Conservation (phyloP, 2,329 filamentous ascomycete species). For the Aspergillus sp. region DNA sequence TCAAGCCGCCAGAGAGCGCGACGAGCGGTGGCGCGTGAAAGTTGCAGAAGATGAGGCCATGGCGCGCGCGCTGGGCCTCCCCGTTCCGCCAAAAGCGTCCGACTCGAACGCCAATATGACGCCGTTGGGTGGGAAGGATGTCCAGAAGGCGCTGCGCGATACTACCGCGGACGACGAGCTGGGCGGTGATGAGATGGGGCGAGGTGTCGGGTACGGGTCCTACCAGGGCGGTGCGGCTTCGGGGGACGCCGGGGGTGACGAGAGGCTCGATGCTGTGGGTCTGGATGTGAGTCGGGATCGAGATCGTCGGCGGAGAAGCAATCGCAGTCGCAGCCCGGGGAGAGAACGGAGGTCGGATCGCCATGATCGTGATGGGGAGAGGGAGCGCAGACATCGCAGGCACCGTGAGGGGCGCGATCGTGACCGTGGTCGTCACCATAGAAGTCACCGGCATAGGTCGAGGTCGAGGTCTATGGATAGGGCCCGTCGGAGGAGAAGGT, state of each 20-base stretch:
- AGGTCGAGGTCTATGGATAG: constrained; percentile 20
- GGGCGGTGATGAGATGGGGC: constrained; percentile 15
- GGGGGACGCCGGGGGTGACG: constrained; percentile 17
- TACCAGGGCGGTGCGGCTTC: constrained; percentile 21
- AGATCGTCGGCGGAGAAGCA: constrained; percentile 19
- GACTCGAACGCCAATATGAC: constrained; percentile 56
- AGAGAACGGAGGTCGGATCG: constrained; percentile 22
- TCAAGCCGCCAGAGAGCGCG: constrained; percentile 48
- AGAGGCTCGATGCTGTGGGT: constrained; percentile 18
- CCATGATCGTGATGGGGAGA: constrained; percentile 18
- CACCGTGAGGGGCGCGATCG: constrained; percentile 21
- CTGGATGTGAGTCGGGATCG: constrained; percentile 11
- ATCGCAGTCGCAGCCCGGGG: constrained; percentile 25
- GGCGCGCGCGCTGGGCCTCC: constrained; percentile 69
- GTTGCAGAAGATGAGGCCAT: constrained; percentile 91
- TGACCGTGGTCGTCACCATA: constrained; percentile 16
- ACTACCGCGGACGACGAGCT: constrained; percentile 21
- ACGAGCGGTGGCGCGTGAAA: constrained; percentile 72
- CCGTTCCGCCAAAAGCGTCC: constrained; percentile 49
- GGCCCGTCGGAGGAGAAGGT: constrained; percentile 15
- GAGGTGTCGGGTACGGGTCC: constrained; percentile 26
- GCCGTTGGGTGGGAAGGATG: constrained; percentile 53
- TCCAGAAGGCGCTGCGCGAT: constrained; percentile 45
- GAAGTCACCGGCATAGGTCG: constrained; percentile 25
- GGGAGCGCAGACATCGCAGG: constrained; percentile 40